Conservation (phyloP, 2,329 filamentous ascomycete genomes). For the Ascochyta fabae region DNA sequence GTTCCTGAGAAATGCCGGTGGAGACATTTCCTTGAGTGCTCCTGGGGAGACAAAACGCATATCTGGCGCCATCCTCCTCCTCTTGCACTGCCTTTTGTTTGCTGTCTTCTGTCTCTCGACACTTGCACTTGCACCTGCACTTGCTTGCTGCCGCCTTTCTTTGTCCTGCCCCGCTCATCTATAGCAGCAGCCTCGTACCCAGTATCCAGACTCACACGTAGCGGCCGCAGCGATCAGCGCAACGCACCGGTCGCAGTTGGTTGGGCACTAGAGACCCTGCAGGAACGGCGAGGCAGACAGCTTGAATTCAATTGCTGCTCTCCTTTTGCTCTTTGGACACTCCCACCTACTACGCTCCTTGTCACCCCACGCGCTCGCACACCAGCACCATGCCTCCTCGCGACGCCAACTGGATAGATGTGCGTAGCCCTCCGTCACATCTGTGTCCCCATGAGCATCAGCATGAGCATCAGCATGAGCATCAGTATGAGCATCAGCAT, state of each 20-base stretch:
- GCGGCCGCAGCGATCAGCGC: background rate
- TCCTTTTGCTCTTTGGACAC: conserved; percentile 17
- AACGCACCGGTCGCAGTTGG: conserved; percentile 1
- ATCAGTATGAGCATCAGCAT: too few relatives aligned
- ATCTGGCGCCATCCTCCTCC: conserved; percentile 14
- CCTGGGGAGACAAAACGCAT: conserved; percentile 7
- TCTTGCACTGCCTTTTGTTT: background rate
- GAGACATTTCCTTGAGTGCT: conserved; percentile 2
- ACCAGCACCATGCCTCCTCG: conserved; percentile 41
- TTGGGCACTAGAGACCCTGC: conserved; percentile 7
- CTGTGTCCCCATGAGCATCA: background rate
- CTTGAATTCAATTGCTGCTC: conserved; percentile 5
- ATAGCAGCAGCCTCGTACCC: background rate
- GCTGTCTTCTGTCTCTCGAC: background rate
- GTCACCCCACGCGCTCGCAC: background rate
- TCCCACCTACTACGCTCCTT: conserved; percentile 17
- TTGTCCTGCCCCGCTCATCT: background rate
- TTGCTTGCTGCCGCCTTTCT: background rate
- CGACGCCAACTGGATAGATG: conserved; percentile 50
- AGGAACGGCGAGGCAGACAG: conserved; percentile 17
- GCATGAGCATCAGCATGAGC: too few relatives aligned
- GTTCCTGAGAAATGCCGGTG: conserved; percentile 15
- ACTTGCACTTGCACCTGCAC: background rate
- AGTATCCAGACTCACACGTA: background rate
- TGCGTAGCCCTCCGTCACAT: conserved; percentile 28